These are phyloP conservation scores for Pseudotulostoma volvatum DNA, from an alignment of 495 filamentous ascomycete genomes.

Conservation along the genomic window DNA sequence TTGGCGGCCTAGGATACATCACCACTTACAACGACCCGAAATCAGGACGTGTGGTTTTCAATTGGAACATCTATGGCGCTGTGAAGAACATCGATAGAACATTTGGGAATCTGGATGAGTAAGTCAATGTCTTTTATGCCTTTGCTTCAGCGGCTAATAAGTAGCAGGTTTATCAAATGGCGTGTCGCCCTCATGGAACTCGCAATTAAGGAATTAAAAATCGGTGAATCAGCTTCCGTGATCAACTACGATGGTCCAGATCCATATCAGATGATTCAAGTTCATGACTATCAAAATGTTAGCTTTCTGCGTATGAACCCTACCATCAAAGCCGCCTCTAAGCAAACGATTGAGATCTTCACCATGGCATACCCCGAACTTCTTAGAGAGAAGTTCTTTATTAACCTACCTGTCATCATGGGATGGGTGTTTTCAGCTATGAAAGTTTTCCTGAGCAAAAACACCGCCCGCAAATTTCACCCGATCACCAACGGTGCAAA, in stretches of 20 bases:
- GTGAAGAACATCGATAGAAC: slow-evolving; percentile 56
- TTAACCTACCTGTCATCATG: slow-evolving; percentile 80
- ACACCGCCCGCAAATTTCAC: slow-evolving; percentile 74
- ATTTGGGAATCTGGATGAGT: slow-evolving; percentile 67
- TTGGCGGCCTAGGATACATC: slow-evolving; percentile 37
- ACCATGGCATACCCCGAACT: slow-evolving; percentile 71
- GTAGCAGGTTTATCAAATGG: slow-evolving; percentile 61
- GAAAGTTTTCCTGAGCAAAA: slow-evolving; percentile 60
- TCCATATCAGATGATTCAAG: slow-evolving; percentile 73
- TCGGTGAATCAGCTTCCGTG: slow-evolving; percentile 45
- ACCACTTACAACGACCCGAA: slow-evolving; percentile 27
- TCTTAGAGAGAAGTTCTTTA: slow-evolving; percentile 77
- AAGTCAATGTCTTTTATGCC: too few species aligned
- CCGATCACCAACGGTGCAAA: slow-evolving; percentile 61
- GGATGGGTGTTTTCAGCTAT: slow-evolving; percentile 68
- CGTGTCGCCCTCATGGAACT: slow-evolving; percentile 76
- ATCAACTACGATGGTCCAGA: slow-evolving; percentile 62
- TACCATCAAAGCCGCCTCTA: slow-evolving; percentile 49
- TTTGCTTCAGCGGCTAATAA: too few species aligned
- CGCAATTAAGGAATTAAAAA: slow-evolving; percentile 49
- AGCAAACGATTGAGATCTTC: slow-evolving; percentile 65
- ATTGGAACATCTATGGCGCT: slow-evolving; percentile 78
- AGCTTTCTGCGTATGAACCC: slow-evolving; percentile 63
- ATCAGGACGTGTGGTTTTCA: slow-evolving; percentile 35
- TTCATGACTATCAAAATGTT: slow-evolving; percentile 78